Evolutionary conservation across 805 yeast species (phyloP), one percentile per base, ranked within the genome.

Genomic region (Saturnispora dispora): DNA sequence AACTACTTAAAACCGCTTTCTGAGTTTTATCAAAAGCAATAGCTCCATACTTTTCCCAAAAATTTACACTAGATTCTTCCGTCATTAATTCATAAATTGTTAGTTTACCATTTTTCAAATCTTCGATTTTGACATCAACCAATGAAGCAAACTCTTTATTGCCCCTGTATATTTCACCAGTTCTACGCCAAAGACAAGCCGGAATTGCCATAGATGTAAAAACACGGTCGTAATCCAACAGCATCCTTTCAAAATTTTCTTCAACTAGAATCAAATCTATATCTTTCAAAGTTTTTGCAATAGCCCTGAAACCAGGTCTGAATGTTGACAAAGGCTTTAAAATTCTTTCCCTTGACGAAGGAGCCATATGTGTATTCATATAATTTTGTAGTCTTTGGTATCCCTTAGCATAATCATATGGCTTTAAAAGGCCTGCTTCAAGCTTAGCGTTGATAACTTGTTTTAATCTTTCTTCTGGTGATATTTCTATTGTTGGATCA

Each of bases 191-290:
- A 28, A 91, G 73, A 68, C 98, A 91, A 1, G 97, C 96, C 1
- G 98, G 98, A 54, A 91, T 88, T 6, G 97, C 96, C 96, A 91
- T 89, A 4, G 96, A 85, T 0, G 97, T 89, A 69, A 91, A 91
- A 3, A 91, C 96, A 35, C 98, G 75, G 64, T 91, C 98, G 62
- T 91, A 89, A 59, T 91, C 96, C 48, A 91, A 71, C 44, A 91
- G 69, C 95, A 91, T 87, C 55, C 97, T 74, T 69, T 91, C 98
- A 63, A 91, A 91, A 51, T 85, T 84, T 66, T 91, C 98, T 60
- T 91, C 98, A 4, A 91, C 97, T 35, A 89, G 70, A 4, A 90
- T 90, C 61, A 91, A 73, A 66, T 91, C 98, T 9, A 89, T 87
- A 65, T 90, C 97, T 60, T 87, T 88, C 57, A 91, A 71, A 1